phyloP scores from a whole-genome alignment of 495 filamentous ascomycete genomes.

The Annulohypoxylon maeteangense region DNA sequence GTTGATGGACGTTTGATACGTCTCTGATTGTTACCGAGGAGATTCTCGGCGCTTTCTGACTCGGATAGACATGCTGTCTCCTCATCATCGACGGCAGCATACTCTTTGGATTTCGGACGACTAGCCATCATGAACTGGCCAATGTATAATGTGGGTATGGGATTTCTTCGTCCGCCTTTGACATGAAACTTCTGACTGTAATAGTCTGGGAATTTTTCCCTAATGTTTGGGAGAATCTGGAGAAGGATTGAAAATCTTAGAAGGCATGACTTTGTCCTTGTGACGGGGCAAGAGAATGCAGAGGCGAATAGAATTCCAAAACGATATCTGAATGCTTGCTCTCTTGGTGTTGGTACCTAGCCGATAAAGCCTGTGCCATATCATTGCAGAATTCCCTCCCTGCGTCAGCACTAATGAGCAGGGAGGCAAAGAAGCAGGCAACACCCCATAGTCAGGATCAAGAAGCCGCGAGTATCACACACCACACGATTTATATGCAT shows the following conservation, averaged over 20 bases:
- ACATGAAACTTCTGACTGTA: background rate
- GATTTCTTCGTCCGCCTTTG: background rate
- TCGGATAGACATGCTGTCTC: background rate
- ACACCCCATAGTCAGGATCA: background rate
- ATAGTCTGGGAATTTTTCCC: background rate
- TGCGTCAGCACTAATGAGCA: slow-evolving; percentile 2
- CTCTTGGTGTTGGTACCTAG: background rate
- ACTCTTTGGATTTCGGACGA: background rate
- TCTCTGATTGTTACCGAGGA: background rate
- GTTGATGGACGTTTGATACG: background rate
- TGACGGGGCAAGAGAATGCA: background rate
- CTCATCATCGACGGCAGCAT: slow-evolving; percentile 5
- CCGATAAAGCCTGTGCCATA: slow-evolving; percentile 3
- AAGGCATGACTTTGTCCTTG: background rate
- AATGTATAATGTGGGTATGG: background rate
- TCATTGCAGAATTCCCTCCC: background rate
- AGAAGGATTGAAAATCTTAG: background rate
- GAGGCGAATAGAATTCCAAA: background rate
- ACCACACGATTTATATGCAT: background rate
- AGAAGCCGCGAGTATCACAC: background rate
- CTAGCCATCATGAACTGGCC: background rate
- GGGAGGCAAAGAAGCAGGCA: background rate
- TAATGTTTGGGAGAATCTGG: background rate
- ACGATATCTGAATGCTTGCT: background rate
- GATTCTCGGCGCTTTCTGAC: background rate